Percentiles rank a stretch among this genome's conserved stretches.
Evolutionary conservation across 495 filamentous ascomycete genomes (phyloP).

Genomic region (Podospora sp.): DNA sequence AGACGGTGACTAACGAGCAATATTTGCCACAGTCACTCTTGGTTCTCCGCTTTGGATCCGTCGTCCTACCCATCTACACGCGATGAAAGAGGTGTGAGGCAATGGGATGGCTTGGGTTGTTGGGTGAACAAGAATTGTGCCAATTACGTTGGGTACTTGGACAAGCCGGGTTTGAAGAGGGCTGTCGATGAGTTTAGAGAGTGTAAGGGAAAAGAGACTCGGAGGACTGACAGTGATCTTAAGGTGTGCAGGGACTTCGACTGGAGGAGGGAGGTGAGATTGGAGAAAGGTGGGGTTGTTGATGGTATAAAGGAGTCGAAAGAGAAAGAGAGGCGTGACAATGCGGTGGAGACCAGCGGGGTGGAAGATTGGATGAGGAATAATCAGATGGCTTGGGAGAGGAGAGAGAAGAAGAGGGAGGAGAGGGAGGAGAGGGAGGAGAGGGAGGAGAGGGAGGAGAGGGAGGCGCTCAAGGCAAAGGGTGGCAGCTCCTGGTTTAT

Average conservation of each 20-base stretch:
- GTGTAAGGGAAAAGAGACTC: slow-evolving; percentile 9
- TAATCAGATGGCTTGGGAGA: slow-evolving; percentile 14
- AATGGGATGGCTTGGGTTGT: slow-evolving; percentile 15
- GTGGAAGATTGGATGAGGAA: slow-evolving; percentile 12
- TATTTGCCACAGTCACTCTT: slow-evolving; percentile 14
- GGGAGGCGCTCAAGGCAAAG: slow-evolving; percentile 1
- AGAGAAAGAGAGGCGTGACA: slow-evolving; percentile 2
- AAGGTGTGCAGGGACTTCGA: slow-evolving; percentile 14
- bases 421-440: slow-evolving; percentile 12
- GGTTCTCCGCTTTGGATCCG: slow-evolving; percentile 15
- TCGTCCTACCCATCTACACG: slow-evolving; percentile 14
- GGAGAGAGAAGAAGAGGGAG: slow-evolving; percentile 11
- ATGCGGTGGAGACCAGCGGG: slow-evolving; percentile 8
- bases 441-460: slow-evolving; percentile 9
- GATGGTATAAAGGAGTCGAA: slow-evolving; percentile 11
- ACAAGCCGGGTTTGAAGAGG: slow-evolving; percentile 13
- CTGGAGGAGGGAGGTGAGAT: slow-evolving; percentile 11
- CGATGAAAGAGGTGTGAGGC: slow-evolving; percentile 6
- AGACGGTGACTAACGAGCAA: slow-evolving; percentile 1
- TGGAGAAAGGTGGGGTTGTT: neutral
- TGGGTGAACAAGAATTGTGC: slow-evolving; percentile 15
- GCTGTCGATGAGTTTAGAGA: slow-evolving; percentile 13
- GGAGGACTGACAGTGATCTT: slow-evolving; percentile 9
- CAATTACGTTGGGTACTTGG: slow-evolving; percentile 12
- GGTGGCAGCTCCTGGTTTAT: slow-evolving; percentile 7